A percentile compares a stretch with the other conserved stretches of the same genome.
These are phyloP conservation scores for Myxozyma neotropica DNA, from an alignment of 805 yeast species.

Conservation along the genomic window DNA sequence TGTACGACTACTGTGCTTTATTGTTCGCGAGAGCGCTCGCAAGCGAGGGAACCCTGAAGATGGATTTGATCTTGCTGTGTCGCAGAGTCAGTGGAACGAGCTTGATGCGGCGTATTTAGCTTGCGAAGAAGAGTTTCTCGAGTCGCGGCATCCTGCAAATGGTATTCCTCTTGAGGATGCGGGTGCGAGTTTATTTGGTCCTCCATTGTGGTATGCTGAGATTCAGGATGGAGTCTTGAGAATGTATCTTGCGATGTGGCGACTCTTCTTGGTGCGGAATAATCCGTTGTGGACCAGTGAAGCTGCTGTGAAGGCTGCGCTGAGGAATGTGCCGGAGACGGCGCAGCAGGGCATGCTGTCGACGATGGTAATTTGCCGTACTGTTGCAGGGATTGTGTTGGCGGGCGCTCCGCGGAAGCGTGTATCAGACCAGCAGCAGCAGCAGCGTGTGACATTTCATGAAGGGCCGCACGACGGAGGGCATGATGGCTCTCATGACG, in stretches of 20 bases:
- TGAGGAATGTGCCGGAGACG: constrained; percentile 11
- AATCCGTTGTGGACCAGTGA: constrained; percentile 14
- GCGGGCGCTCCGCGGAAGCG: not conserved
- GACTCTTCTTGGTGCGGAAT: constrained; percentile 12
- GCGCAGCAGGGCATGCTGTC: constrained; percentile 4
- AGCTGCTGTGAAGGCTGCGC: constrained; percentile 12
- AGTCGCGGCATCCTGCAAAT: constrained; percentile 4
- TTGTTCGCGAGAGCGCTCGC: constrained; percentile 16
- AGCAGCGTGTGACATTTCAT: not conserved
- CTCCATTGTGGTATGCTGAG: constrained; percentile 9
- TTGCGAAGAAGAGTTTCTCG: constrained; percentile 4
- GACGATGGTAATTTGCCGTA: constrained; percentile 11
- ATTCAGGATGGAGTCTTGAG: constrained; percentile 5
- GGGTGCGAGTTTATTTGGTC: constrained; percentile 7
- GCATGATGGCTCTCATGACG: not conserved
- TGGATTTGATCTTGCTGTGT: not conserved
- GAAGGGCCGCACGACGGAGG: not conserved
- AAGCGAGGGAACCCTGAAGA: constrained; percentile 6
- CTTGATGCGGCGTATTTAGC: not conserved
- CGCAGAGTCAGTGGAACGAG: constrained; percentile 6
- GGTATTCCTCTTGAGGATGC: constrained; percentile 1
- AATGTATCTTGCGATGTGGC: constrained; percentile 16
- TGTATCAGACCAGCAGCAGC: not conserved
- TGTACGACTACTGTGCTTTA: constrained; percentile 9
- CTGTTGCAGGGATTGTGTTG: constrained; percentile 6